phyloP scores from a whole-genome alignment of 2,329 filamentous ascomycete species.

The Stemphylium vesicarium region DNA sequence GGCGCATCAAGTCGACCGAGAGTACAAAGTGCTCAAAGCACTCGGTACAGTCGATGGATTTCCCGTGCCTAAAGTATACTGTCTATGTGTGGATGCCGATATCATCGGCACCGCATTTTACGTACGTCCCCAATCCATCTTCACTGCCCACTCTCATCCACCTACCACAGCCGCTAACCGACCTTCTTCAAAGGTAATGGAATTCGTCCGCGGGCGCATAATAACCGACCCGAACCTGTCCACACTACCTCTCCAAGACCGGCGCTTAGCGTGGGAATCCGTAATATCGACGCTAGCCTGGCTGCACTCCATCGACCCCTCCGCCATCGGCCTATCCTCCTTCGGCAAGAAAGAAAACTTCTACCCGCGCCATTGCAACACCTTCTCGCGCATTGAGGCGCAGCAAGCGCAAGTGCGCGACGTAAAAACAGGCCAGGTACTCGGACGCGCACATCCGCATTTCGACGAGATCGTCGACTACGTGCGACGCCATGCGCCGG shows the following conservation, averaged over 20 bases:
- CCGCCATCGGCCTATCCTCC: constrained; percentile 68
- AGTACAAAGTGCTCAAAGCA: constrained; percentile 87
- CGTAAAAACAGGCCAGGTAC: constrained; percentile 68
- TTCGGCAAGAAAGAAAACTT: constrained; percentile 80
- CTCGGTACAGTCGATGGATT: constrained; percentile 75
- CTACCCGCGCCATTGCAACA: constrained; percentile 83
- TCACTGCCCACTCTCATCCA: no score
- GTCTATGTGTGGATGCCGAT: constrained; percentile 78
- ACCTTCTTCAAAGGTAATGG: constrained; percentile 70
- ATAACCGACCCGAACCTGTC: constrained; percentile 86
- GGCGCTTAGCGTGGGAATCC: constrained; percentile 51
- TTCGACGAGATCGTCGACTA: constrained; percentile 80
- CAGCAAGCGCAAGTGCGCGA: constrained; percentile 78
- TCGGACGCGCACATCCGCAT: constrained; percentile 76
- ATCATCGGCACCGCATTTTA: constrained; percentile 93
- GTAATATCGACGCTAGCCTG: constrained; percentile 81
- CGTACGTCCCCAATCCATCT: constrained; percentile 25
- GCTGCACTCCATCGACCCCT: constrained; percentile 77
- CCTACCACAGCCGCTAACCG: neutral
- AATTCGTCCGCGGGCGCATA: constrained; percentile 89
- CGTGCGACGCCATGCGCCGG: constrained; percentile 70
- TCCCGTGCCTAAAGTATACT: constrained; percentile 81
- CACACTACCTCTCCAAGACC: constrained; percentile 67
- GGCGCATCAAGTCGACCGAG: constrained; percentile 93
- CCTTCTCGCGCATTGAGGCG: constrained; percentile 77